A percentile compares a stretch with the other conserved stretches of the same genome.
phyloP scores from a whole-genome alignment of 352 stramenopile genomes.

The Poterioochromonas sp. region DNA sequence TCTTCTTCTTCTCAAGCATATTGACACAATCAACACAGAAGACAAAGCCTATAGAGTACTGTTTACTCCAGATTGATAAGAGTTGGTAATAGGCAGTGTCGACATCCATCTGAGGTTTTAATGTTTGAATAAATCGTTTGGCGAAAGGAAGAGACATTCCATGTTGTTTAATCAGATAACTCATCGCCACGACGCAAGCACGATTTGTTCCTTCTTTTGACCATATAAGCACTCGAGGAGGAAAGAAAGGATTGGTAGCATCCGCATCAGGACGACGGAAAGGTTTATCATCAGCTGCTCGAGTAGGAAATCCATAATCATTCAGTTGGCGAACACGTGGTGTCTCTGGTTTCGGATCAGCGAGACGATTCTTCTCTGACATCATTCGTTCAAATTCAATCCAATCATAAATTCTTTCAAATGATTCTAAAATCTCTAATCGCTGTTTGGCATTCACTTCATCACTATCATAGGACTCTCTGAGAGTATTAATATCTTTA shows the following conservation, averaged over 20 bases:
- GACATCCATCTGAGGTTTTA: neutral
- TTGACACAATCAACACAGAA: slow-evolving; percentile 32
- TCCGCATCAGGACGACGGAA: neutral
- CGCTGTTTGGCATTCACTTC: too few species aligned
- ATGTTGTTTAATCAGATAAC: slow-evolving; percentile 28
- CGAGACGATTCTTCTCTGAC: neutral
- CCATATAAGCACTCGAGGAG: slow-evolving; percentile 26
- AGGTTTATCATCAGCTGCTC: neutral
- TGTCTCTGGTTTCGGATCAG: neutral
- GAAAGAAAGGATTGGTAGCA: neutral
- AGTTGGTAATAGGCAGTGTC: neutral
- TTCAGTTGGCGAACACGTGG: slow-evolving; percentile 1
- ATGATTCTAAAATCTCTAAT: neutral
- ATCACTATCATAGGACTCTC: too few species aligned
- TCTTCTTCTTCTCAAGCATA: neutral
- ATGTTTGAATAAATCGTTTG: neutral
- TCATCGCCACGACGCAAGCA: neutral
- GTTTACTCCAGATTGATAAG: neutral
- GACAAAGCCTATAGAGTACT: neutral
- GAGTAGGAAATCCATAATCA: neutral
- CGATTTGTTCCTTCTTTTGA: slow-evolving; percentile 6
- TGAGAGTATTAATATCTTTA: neutral
- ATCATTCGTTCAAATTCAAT: slow-evolving; percentile 12
- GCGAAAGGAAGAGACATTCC: neutral
- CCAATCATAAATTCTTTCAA: slow-evolving; percentile 29